phyloP scores from a whole-genome alignment of 2,329 filamentous ascomycete species.

The Phialophora macrospora region DNA sequence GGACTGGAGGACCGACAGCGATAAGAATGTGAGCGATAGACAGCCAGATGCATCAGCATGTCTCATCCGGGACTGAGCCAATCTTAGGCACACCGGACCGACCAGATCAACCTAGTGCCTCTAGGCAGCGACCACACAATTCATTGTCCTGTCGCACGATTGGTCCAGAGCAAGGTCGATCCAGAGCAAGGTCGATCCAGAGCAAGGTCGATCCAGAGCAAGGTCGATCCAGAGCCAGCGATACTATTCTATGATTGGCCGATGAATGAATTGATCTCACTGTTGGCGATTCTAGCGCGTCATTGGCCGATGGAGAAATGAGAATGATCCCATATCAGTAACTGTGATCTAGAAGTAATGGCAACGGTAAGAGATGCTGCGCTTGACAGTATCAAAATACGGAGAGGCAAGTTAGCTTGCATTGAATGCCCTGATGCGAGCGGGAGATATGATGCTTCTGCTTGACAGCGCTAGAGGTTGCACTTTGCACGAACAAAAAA shows the following conservation, averaged over 20 bases:
- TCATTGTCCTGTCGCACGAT: background rate
- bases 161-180: conserved; percentile 3
- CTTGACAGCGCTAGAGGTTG: background rate
- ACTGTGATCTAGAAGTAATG: background rate
- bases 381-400: background rate
- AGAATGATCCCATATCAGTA: background rate
- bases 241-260: conserved; percentile 1
- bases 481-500: background rate
- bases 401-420: background rate
- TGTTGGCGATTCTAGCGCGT: background rate
- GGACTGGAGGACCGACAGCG: background rate
- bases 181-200: background rate
- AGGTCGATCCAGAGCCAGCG: background rate
- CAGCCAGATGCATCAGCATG: background rate
- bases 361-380: background rate
- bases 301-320: background rate
- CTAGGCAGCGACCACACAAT: background rate
- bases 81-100: background rate
- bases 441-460: background rate
- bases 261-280: conserved; percentile 5
- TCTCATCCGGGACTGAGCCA: background rate
- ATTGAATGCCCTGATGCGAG: background rate
- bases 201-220: conserved; percentile 1
- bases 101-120: background rate
- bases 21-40: background rate